Base-by-base conservation (phyloP, 805 yeast species). In the Yarrowia hollandica region DNA sequence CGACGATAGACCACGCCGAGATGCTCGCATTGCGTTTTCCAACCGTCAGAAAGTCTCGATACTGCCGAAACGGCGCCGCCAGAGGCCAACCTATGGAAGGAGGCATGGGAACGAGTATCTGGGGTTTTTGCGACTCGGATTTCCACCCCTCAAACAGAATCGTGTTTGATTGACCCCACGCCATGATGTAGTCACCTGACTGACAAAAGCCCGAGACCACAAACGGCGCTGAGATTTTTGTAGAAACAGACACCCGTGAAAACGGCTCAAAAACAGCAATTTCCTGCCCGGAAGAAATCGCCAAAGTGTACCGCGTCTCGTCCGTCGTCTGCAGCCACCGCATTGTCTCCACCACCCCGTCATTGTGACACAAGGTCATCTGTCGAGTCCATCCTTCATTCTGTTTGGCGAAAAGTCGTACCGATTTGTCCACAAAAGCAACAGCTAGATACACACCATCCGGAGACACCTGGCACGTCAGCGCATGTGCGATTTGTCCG, bases 11-110 rank as follows among this genome's bases (percentile, higher is more conserved):
- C 55, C 55, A 48, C 5, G 55, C 55, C 2, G 39, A n/a, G 14
- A 48, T 48, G 21, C 15, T 31, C 5, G 25, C 19, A 22, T 33
- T 48, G 39, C 55, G 55, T 21, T 48, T 48, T 33, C 55, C 55
- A 1, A 48, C 55, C 16, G 55, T 48, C 30, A 48, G 30, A 33
- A 48, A 48, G 16, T 48, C 55, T 4, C 55, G n/a, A 15, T 48
- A 48, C 22, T 48, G 55, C 39, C 22, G 39, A 15, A 48, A 48
- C 2, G 55, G 55, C 14, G 55, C 55, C 2, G 55, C 55, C 11
- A 48, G 12, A 2, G 55, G 55, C 55, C 55, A 48, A 10, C 55
- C 55, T 6, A 33, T 35, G 3, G 39, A 15, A 5, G 39, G 12
- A 10, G 55, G 55, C 16, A 48, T 10, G 2, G 55, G 55, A 0